phyloP scores from a whole-genome alignment of 768 basidiomycete species.

The Astraeus odoratus region DNA sequence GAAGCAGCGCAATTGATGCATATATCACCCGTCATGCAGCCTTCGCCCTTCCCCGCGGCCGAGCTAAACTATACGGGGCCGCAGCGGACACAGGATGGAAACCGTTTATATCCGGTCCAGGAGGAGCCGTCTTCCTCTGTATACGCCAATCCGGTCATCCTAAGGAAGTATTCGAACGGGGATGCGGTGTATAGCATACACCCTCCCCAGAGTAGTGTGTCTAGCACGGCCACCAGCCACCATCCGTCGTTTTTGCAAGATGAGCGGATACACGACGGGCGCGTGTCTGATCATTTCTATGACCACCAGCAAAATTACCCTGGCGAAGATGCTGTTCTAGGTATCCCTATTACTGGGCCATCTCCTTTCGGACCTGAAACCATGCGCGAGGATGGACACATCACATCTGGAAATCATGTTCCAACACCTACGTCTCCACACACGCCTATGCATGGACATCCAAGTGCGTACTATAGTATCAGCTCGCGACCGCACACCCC shows the following conservation, averaged over 20 bases:
- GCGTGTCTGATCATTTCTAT: background rate
- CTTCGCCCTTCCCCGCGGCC: conserved; percentile 11
- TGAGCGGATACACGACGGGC: background rate
- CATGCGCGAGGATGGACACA: background rate
- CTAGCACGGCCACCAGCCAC: conserved; percentile 10
- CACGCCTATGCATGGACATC: conserved; percentile 8
- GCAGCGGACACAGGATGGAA: conserved; percentile 4
- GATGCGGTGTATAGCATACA: conserved; percentile 11
- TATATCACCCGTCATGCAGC: conserved; percentile 13
- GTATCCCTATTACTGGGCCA: background rate
- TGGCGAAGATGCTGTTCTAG: background rate
- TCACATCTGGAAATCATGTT: background rate
- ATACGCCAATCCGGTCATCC: conserved; percentile 18
- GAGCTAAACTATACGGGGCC: conserved; percentile 9
- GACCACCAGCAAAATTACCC: background rate
- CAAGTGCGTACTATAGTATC: conserved; percentile 7
- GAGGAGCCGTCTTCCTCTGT: conserved; percentile 18
- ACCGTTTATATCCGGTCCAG: conserved; percentile 10
- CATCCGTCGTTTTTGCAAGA: background rate
- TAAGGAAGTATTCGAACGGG: conserved; percentile 17
- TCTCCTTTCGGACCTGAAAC: background rate
- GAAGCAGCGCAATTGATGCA: conserved; percentile 17
- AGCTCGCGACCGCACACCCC: conserved; percentile 8
- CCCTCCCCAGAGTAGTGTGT: conserved; percentile 11
- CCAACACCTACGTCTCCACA: background rate